A percentile compares a stretch with the other conserved stretches of the same genome.
These are phyloP conservation scores for Xanthoconium stramineum DNA, from an alignment of 768 basidiomycete species.

Conservation along the genomic window DNA sequence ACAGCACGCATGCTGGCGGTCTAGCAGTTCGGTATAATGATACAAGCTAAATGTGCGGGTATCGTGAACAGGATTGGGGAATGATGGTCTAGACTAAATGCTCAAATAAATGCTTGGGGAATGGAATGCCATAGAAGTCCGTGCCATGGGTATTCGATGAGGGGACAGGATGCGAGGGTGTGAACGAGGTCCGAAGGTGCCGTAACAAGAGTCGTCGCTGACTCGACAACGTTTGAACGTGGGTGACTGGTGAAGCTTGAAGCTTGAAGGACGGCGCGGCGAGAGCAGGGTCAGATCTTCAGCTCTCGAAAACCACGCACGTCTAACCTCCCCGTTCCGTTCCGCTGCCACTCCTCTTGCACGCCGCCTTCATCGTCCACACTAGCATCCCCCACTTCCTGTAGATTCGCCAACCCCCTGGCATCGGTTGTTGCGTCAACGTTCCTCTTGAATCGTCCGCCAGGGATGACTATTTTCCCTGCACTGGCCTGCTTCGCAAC, in stretches of 20 bases:
- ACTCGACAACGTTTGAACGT: constrained; percentile 4
- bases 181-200: neutral
- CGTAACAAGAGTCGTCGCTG: constrained; percentile 3
- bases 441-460: constrained; percentile 47
- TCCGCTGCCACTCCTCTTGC: constrained; percentile 56
- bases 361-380: constrained; percentile 33
- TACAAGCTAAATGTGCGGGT: constrained; percentile 29
- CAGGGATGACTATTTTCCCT: constrained; percentile 63
- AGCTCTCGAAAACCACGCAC: constrained; percentile 76
- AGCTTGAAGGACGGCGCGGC: neutral
- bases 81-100: constrained; percentile 30
- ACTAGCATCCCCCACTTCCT: constrained; percentile 21
- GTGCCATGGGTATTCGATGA: constrained; percentile 9
- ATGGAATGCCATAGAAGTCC: constrained; percentile 1
- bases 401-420: constrained; percentile 18
- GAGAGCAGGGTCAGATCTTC: constrained; percentile 47
- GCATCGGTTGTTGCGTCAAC: constrained; percentile 2
- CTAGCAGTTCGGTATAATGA: constrained; percentile 22
- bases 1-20: neutral
- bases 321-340: constrained; percentile 70
- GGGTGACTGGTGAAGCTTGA: neutral
- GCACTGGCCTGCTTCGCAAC: constrained; percentile 33
- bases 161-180: constrained; percentile 1
- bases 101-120: constrained; percentile 19
- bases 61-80: constrained; percentile 17